These are phyloP conservation scores for Linnemannia exigua DNA, from an alignment of 192 early-diverging fungal species.

Conservation along the genomic window DNA sequence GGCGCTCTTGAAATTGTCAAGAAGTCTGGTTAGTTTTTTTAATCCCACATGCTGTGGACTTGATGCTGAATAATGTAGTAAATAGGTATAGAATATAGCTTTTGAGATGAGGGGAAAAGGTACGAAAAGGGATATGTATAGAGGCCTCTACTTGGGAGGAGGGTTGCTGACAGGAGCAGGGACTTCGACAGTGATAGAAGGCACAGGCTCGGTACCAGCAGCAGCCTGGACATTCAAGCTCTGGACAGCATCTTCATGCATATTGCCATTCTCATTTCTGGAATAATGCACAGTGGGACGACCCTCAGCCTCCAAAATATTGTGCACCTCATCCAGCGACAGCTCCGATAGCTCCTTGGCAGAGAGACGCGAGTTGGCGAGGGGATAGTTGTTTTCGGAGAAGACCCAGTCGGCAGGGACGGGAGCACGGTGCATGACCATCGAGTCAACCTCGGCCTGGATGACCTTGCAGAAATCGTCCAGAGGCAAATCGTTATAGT, in stretches of 20 bases:
- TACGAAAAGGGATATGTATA: too few species aligned
- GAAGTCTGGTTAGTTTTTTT: too few species aligned
- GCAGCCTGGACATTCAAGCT: background rate
- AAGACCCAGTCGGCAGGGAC: slow-evolving; percentile 58
- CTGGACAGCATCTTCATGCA: background rate
- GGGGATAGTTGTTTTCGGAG: slow-evolving; percentile 52
- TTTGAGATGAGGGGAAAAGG: too few species aligned
- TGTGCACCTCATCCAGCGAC: slow-evolving; percentile 55
- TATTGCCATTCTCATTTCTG: slow-evolving; percentile 26
- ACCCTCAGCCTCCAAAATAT: slow-evolving; percentile 26
- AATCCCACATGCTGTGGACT: too few species aligned
- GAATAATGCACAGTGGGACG: slow-evolving; percentile 19
- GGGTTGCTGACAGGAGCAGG: background rate
- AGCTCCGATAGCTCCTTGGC: slow-evolving; percentile 48
- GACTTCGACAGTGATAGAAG: background rate
- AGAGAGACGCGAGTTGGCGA: slow-evolving; percentile 33
- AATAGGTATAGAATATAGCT: too few species aligned
- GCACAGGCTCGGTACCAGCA: background rate
- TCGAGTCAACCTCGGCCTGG: slow-evolving; percentile 46
- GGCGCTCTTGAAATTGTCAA: too few species aligned
- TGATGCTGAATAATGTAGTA: too few species aligned
- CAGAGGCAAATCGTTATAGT: slow-evolving; percentile 79
- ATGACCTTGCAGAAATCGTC: slow-evolving; percentile 67
- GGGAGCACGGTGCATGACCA: slow-evolving; percentile 28
- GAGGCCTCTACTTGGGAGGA: background rate